Percentiles rank a stretch among this genome's conserved stretches.
phyloP scores from a whole-genome alignment of 2,329 filamentous ascomycete species.

The Fusarium mundagurra region DNA sequence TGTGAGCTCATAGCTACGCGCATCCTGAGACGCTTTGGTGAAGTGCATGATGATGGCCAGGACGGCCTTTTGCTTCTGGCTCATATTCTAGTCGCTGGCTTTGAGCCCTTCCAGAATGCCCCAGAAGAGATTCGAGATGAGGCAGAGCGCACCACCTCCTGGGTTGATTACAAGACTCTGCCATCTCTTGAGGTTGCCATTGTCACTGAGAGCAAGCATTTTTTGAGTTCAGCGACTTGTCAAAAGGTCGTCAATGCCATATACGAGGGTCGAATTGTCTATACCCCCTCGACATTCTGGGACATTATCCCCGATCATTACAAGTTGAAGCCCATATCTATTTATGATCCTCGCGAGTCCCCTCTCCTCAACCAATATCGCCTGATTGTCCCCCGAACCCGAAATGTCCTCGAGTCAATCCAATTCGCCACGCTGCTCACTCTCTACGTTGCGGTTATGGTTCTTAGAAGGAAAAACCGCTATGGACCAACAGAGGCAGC shows the following conservation, averaged over 20 bases:
- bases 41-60: conserved; percentile 76
- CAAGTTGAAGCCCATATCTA: conserved; percentile 82
- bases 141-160: conserved; percentile 60
- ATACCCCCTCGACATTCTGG: conserved; percentile 83
- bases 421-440: conserved; percentile 77
- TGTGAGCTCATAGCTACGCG: conserved; percentile 85
- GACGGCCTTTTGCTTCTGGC: conserved; percentile 77
- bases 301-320: conserved; percentile 88
- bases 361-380: conserved; percentile 86
- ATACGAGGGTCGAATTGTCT: conserved; percentile 81
- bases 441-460: conserved; percentile 79
- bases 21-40: conserved; percentile 80
- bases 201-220: conserved; percentile 81
- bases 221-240: conserved; percentile 80
- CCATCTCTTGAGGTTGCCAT: conserved; percentile 87
- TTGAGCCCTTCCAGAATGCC: conserved; percentile 86
- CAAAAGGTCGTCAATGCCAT: conserved; percentile 86
- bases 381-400: conserved; percentile 80
- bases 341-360: conserved; percentile 81
- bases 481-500: conserved; percentile 69
- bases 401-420: conserved; percentile 77
- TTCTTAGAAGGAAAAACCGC: conserved; percentile 66
- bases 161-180: conserved; percentile 67
- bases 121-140: conserved; percentile 72
- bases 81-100: conserved; percentile 83